Evolutionary conservation across 169 alveolate genomes (phyloP), one percentile per base, ranked within the genome.

Genomic region (Cystoisospora suis): DNA sequence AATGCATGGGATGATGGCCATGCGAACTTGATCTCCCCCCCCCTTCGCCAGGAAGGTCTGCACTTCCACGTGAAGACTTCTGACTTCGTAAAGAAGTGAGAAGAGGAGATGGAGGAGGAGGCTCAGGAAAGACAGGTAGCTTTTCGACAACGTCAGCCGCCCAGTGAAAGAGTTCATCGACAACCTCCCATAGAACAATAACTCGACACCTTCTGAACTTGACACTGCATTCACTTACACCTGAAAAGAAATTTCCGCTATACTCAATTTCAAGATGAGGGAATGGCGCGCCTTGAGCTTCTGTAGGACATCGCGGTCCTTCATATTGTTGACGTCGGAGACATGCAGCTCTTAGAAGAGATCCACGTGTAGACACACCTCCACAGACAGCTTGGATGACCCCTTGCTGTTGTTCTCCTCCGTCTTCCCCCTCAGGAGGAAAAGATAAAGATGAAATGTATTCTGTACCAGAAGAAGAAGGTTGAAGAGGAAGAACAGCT

Each of bases 141-240:
- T 56, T 58, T 42, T 88, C 92, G 2, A 56, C 70, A 29, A 77
- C 69, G 49, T 88, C 83, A 34, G 83, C 38, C 12, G 81, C 88
- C 72, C 85, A 81, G 49, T 65, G 88, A 6, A 53, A 49, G 17
- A 88, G 32, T 29, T 88, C 92, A 49, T 88, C 46, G 1, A 88
- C 59, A 5, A 88, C 85, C 56, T 88, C 92, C 92, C 92, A 88
- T 12, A 88, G 53, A 0, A 77, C n/a, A 0, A 88, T 75, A 9
- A 88, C 49, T 29, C 92, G 79, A 38, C 65, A 47, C 7, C 70
- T 53, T 4, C 72, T 6, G 70, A 80, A 29, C 44, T 3, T 9
- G 40, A 80, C 27, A 42, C 42, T 38, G 45, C 87, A 80, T 27
- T 12, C 72, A 45, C 45, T 49, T 4, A 5, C 72, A 5, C 65